phyloP scores from a whole-genome alignment of 306 rosid species.

The Quercus gilva region DNA sequence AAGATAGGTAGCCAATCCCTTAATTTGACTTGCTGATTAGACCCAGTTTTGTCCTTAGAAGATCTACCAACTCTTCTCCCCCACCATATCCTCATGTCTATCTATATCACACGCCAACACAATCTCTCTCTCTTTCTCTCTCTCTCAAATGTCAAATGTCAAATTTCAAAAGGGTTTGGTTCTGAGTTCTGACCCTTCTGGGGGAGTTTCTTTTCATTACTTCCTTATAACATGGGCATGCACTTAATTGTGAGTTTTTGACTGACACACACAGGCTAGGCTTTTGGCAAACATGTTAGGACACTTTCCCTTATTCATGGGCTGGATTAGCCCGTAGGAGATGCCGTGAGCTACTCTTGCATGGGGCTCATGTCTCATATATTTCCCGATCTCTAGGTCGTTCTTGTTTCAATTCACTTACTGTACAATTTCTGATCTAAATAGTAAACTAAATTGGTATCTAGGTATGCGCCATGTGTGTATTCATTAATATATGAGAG shows the following conservation, averaged over 20 bases:
- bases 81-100: not conserved
- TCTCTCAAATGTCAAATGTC: not conserved
- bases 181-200: not conserved
- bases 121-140: not conserved
- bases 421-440: not conserved
- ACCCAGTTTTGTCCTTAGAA: conserved; percentile 22
- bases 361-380: not conserved
- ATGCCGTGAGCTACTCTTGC: conserved; percentile 1
- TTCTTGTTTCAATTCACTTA: not conserved
- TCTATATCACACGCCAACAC: not conserved
- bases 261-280: not conserved
- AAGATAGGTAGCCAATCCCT: not conserved
- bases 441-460: not conserved
- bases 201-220: not conserved
- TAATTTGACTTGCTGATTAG: conserved; percentile 31
- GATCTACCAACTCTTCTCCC: conserved; percentile 26
- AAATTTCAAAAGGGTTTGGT: not conserved
- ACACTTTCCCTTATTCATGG: not conserved
- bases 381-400: not conserved
- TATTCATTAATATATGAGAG: no score
- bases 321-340: not conserved
- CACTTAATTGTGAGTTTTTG: no score
- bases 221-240: no score
- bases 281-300: not conserved
- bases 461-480: no score